A percentile compares a stretch with the other conserved stretches of the same genome.
phyloP scores from a whole-genome alignment of 176 grass and related monocot species.

The Ensete glaucum region DNA sequence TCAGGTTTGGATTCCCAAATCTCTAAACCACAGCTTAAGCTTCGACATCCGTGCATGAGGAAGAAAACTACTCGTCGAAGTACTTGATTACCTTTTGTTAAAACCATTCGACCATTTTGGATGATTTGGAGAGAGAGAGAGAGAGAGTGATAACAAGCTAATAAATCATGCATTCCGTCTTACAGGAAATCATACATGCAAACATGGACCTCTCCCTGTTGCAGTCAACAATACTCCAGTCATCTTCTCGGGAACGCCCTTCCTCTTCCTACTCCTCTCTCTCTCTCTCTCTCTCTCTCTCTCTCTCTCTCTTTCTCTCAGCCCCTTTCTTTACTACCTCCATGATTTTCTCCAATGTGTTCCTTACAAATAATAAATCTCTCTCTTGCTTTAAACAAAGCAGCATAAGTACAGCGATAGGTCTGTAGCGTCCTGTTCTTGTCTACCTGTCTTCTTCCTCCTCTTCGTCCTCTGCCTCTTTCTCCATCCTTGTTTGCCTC shows the following conservation, averaged over 20 bases:
- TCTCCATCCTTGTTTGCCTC: no score
- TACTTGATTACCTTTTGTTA: no score
- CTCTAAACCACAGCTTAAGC: neutral
- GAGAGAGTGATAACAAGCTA: neutral
- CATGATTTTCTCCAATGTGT: conserved; percentile 5
- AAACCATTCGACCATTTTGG: no score
- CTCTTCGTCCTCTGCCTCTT: neutral
- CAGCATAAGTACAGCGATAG: no score
- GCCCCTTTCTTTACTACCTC: neutral
- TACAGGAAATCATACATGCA: no score
- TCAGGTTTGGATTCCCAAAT: neutral
- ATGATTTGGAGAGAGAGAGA: no score
- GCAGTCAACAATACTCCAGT: neutral
- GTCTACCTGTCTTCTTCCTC: neutral
- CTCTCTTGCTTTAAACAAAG: neutral
- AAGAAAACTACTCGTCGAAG: neutral
- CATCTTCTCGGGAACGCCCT: conserved; percentile 9
- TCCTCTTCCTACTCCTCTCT: conserved; percentile 4
- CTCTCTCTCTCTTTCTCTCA: neutral
- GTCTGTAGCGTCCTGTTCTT: no score
- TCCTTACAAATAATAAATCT: neutral
- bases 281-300: no score
- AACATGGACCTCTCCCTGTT: no score
- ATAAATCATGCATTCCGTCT: neutral
- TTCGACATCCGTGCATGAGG: neutral